Percentiles rank a stretch among this genome's conserved stretches.
phyloP scores from a whole-genome alignment of 352 stramenopile species.

The Globisporangium paddicum region DNA sequence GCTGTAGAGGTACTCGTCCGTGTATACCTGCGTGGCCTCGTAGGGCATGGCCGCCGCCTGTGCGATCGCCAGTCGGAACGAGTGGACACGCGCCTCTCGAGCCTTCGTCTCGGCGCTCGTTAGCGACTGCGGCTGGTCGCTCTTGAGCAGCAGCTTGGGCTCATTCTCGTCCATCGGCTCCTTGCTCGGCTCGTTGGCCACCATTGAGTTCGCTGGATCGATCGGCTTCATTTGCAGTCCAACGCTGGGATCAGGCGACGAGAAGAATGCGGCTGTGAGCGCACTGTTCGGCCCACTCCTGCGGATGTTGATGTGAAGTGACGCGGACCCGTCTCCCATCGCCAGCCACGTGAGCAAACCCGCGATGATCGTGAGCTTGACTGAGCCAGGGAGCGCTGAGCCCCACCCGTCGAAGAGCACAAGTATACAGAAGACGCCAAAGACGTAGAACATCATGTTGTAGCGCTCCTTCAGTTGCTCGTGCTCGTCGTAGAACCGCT shows the following conservation, averaged over 20 bases:
- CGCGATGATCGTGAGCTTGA: slow-evolving; percentile 32
- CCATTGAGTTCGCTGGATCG: too few relatives aligned
- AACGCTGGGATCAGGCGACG: not conserved
- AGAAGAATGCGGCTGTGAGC: slow-evolving; percentile 19
- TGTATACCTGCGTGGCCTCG: slow-evolving; percentile 40
- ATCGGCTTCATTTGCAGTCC: not conserved
- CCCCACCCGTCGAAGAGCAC: slow-evolving; percentile 29
- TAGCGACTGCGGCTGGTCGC: not conserved
- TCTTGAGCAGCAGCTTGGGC: not conserved
- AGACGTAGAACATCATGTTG: slow-evolving; percentile 25
- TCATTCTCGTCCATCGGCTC: not conserved
- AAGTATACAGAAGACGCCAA: slow-evolving; percentile 32
- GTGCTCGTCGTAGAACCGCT: slow-evolving; percentile 20
- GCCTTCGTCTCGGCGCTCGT: slow-evolving; percentile 8
- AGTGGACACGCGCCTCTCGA: slow-evolving; percentile 35
- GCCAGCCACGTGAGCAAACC: slow-evolving; percentile 35
- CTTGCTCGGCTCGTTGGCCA: not conserved
- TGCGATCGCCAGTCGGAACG: slow-evolving; percentile 45
- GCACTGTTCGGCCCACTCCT: slow-evolving; percentile 14
- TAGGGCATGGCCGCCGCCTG: slow-evolving; percentile 30
- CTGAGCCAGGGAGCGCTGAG: slow-evolving; percentile 21
- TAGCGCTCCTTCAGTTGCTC: slow-evolving; percentile 23
- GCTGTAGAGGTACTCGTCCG: slow-evolving; percentile 55
- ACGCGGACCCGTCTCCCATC: slow-evolving; percentile 29
- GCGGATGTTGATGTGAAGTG: slow-evolving; percentile 37